A percentile compares a stretch with the other conserved stretches of the same genome.
Conservation (phyloP, 768 basidiomycete species). For the Exsudoporus frostii region DNA sequence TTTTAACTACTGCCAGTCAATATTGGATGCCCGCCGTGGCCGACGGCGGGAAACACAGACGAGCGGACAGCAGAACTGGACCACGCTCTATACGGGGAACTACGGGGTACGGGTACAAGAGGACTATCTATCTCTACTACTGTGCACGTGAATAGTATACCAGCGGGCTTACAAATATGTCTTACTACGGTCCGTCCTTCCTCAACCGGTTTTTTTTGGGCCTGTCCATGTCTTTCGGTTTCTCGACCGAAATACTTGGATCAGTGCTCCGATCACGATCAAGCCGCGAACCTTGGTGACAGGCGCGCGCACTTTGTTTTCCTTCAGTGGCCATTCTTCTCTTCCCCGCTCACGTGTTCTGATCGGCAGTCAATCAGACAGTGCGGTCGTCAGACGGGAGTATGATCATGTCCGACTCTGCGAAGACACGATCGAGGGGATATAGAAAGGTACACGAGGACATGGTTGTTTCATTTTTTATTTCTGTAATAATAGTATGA, state of each 20-base stretch:
- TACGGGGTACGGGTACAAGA: no score
- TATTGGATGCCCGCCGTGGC: no score
- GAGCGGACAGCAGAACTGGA: no score
- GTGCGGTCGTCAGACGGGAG: slow-evolving; percentile 78
- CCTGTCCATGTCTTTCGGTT: no score
- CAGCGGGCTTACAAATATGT: no score
- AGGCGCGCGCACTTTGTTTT: slow-evolving; percentile 52
- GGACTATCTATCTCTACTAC: no score
- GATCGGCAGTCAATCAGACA: slow-evolving; percentile 72
- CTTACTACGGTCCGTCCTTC: no score
- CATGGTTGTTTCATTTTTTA: neutral
- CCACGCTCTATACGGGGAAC: no score
- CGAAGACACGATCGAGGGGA: slow-evolving; percentile 66
- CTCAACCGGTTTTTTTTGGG: no score
- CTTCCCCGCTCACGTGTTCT: neutral
- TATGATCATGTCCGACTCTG: slow-evolving; percentile 81
- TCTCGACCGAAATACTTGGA: slow-evolving; percentile 75
- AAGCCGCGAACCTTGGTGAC: slow-evolving; percentile 80
- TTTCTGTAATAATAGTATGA: neutral
- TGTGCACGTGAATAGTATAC: no score
- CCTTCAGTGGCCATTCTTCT: neutral
- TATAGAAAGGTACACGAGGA: neutral
- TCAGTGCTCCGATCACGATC: slow-evolving; percentile 65
- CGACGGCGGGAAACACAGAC: no score
- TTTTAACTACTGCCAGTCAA: no score